Evolutionary conservation across 2,329 filamentous ascomycete genomes (phyloP).

Genomic region (Trichothecium sympodiale): DNA sequence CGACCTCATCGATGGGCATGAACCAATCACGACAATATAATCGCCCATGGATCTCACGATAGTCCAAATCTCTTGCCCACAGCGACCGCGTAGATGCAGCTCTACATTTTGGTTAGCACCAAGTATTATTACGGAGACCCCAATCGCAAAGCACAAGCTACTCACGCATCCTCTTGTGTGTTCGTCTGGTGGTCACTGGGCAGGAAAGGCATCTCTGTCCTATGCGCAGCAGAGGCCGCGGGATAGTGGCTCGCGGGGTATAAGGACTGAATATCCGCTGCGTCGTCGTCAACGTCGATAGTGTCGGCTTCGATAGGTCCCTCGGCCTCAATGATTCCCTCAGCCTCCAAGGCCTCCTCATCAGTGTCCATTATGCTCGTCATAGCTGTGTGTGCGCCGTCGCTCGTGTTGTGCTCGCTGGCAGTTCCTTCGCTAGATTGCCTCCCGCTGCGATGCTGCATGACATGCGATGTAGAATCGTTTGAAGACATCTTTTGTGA

Average conservation of each 20-base stretch:
- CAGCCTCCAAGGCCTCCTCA: slow-evolving; percentile 14
- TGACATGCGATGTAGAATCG: slow-evolving; percentile 9
- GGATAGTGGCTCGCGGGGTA: slow-evolving; percentile 31
- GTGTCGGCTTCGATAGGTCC: slow-evolving; percentile 7
- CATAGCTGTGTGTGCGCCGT: slow-evolving; percentile 23
- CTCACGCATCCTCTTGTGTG: slow-evolving; percentile 26
- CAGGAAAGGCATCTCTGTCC: slow-evolving; percentile 20
- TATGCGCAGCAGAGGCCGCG: slow-evolving; percentile 20
- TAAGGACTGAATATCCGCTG: slow-evolving; percentile 28
- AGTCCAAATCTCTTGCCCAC: slow-evolving; percentile 40
- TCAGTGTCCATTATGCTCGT: slow-evolving; percentile 24
- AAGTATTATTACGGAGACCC: slow-evolving; percentile 8
- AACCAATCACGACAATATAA: slow-evolving; percentile 52
- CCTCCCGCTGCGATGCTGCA: slow-evolving; percentile 12
- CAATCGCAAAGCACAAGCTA: slow-evolving; percentile 6
- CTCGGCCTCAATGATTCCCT: slow-evolving; percentile 2
- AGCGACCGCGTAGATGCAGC: slow-evolving; percentile 36
- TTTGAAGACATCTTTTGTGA: slow-evolving; percentile 17
- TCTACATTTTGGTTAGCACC: slow-evolving; percentile 12
- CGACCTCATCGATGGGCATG: slow-evolving; percentile 56
- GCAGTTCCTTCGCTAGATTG: slow-evolving; percentile 21
- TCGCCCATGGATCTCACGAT: slow-evolving; percentile 48
- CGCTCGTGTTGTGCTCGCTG: slow-evolving; percentile 20
- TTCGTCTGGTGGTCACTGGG: slow-evolving; percentile 18
- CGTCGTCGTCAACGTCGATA: slow-evolving; percentile 16